Conservation (phyloP, 2,329 filamentous ascomycete genomes). For the Hypomyces perniciosus region DNA sequence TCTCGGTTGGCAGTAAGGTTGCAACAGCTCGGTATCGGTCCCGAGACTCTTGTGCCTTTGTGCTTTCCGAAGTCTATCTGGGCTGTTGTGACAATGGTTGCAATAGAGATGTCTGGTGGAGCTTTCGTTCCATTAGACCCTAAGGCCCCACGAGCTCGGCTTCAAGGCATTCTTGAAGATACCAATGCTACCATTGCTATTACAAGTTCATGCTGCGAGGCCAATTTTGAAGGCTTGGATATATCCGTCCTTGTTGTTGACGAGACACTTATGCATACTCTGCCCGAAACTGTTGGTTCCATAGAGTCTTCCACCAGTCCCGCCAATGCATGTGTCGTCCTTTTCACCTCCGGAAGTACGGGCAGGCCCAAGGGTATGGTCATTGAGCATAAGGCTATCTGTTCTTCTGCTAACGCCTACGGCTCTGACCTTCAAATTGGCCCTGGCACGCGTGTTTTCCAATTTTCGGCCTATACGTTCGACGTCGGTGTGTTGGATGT, state of each 20-base stretch:
- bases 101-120: constrained; percentile 13
- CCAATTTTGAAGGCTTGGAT: not conserved
- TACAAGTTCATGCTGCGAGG: not conserved
- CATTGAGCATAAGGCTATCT: constrained; percentile 4
- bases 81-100: constrained; percentile 14
- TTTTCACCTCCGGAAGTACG: constrained; percentile 8
- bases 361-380: constrained; percentile 4
- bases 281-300: not conserved
- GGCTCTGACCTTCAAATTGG: constrained; percentile 1
- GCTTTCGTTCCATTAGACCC: constrained; percentile 15
- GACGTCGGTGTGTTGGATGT: constrained; percentile 16
- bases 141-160: constrained; percentile 1
- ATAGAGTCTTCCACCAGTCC: not conserved
- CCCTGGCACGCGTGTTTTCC: constrained; percentile 10
- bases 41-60: constrained; percentile 10
- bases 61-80: constrained; percentile 15
- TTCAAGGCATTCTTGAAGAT: constrained; percentile 1
- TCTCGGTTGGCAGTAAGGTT: constrained; percentile 2
- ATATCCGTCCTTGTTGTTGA: not conserved
- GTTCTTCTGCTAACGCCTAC: constrained; percentile 3
- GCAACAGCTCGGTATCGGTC: constrained; percentile 1
- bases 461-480: constrained; percentile 17
- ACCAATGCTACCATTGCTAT: not conserved
- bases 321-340: not conserved
- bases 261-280: not conserved